Conservation (phyloP, 1,284 basidiomycete genomes). For the Ganoderma leucocontextum region DNA sequence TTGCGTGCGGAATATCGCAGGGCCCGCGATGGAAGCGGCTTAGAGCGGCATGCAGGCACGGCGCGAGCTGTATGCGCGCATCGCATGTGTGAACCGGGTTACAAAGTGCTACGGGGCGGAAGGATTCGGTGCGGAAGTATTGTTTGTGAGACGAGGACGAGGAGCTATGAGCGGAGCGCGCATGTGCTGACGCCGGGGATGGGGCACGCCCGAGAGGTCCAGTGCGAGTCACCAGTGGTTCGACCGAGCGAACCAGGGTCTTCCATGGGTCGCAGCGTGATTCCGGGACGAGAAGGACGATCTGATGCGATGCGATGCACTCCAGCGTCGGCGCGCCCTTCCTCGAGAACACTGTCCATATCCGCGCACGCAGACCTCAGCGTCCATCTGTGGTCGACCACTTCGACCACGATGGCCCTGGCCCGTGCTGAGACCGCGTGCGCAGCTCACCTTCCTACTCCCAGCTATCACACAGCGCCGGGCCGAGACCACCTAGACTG, state of each 20-base stretch:
- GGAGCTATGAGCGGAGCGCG: slow-evolving; percentile 5
- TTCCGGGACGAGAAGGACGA: slow-evolving; percentile 2
- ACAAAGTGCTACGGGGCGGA: slow-evolving; percentile 3
- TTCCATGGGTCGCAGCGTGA: slow-evolving; percentile 2
- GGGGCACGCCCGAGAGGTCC: not conserved
- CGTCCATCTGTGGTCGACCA: not conserved
- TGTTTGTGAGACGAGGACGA: slow-evolving; percentile 5
- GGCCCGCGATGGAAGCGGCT: slow-evolving; percentile 1
- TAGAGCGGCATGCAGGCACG: not conserved
- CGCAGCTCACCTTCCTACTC: not conserved
- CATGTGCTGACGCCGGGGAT: not conserved
- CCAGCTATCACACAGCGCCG: not conserved
- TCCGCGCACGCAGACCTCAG: not conserved
- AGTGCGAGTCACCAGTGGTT: slow-evolving; percentile 2
- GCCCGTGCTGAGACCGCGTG: slow-evolving; percentile 19
- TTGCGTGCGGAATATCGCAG: not conserved
- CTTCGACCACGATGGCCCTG: slow-evolving; percentile 14
- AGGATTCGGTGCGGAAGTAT: slow-evolving; percentile 1
- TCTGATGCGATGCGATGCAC: slow-evolving; percentile 6
- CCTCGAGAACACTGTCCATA: not conserved
- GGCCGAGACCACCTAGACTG: slow-evolving; percentile 6
- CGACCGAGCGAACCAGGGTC: not conserved
- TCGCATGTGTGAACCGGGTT: not conserved
- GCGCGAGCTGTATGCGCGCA: not conserved
- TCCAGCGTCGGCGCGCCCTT: not conserved